Conservation (phyloP, 2,329 filamentous ascomycete genomes). For the Ophiostoma novo-ulmi region DNA sequence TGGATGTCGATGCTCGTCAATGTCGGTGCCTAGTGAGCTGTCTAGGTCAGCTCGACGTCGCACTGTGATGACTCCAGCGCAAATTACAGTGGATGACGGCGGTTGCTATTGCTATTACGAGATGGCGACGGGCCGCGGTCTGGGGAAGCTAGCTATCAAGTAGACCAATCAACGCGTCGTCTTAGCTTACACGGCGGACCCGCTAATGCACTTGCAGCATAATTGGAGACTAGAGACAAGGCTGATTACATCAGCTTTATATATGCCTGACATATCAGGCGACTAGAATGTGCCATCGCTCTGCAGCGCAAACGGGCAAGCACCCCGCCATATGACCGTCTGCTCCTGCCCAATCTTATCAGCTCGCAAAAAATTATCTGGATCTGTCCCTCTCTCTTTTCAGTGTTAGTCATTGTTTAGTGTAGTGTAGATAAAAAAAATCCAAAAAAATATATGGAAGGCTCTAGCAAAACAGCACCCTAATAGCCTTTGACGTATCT, state of each 20-base stretch:
- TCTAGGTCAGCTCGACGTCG: background rate
- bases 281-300: background rate
- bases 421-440: background rate
- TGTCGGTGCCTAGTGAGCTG: background rate
- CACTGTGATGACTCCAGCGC: slow-evolving; percentile 3
- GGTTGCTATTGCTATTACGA: slow-evolving; percentile 12
- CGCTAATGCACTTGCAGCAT: background rate
- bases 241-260: background rate
- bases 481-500: background rate
- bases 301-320: slow-evolving; percentile 8
- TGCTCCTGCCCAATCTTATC: slow-evolving; percentile 19
- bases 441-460: background rate
- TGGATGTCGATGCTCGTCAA: background rate
- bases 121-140: slow-evolving; percentile 10
- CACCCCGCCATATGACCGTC: slow-evolving; percentile 12
- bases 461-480: slow-evolving; percentile 12
- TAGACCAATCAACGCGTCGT: slow-evolving; percentile 15
- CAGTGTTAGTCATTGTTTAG: background rate
- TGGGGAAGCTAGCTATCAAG: slow-evolving; percentile 17
- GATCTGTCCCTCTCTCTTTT: background rate
- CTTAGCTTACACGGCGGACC: background rate
- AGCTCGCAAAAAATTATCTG: slow-evolving; percentile 12
- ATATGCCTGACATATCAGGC: slow-evolving; percentile 22
- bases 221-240: background rate
- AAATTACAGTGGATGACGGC: slow-evolving; percentile 4